A percentile compares a stretch with the other conserved stretches of the same genome.
phyloP scores from a whole-genome alignment of 495 filamentous ascomycete species.

The Platismatia glauca region DNA sequence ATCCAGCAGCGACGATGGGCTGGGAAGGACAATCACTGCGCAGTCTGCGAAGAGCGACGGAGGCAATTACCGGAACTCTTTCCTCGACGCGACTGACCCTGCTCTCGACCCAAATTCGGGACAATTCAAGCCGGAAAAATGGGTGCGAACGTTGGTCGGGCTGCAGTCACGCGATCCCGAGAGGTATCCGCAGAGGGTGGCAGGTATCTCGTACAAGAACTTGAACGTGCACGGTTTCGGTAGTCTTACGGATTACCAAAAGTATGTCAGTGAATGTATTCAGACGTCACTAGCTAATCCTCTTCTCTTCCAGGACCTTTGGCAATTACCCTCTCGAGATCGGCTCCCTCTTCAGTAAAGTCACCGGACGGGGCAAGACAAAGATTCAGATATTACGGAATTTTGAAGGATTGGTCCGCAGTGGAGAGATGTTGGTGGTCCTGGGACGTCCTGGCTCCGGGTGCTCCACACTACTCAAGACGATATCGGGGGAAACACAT shows the following conservation, averaged over 20 bases:
- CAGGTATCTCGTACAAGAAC: conserved; percentile 47
- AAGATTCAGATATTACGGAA: conserved; percentile 71
- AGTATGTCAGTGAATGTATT: conserved; percentile 48
- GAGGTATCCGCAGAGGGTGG: conserved; percentile 36
- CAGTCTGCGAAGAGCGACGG: conserved; percentile 30
- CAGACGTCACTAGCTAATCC: conserved; percentile 43
- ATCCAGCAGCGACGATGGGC: conserved; percentile 16
- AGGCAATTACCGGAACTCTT: conserved; percentile 37
- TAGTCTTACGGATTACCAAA: conserved; percentile 70
- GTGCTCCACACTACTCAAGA: conserved; percentile 72
- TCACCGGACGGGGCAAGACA: conserved; percentile 38
- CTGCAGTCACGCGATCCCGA: conserved; percentile 41
- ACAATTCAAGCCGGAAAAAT: conserved; percentile 43
- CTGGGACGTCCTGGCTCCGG: conserved; percentile 70
- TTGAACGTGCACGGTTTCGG: conserved; percentile 73
- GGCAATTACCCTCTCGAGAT: conserved; percentile 27
- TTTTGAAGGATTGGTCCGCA: conserved; percentile 67
- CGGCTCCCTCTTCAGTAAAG: conserved; percentile 34
- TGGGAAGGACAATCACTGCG: not conserved
- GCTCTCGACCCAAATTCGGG: conserved; percentile 38
- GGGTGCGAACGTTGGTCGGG: conserved; percentile 45
- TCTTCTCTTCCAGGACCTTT: conserved; percentile 15
- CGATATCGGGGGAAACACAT: conserved; percentile 66
- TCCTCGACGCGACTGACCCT: conserved; percentile 37
- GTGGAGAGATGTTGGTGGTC: conserved; percentile 74